These are phyloP conservation scores for Pestalotiopsis sp. DNA, from an alignment of 2,329 filamentous ascomycete genomes.

Conservation along the genomic window DNA sequence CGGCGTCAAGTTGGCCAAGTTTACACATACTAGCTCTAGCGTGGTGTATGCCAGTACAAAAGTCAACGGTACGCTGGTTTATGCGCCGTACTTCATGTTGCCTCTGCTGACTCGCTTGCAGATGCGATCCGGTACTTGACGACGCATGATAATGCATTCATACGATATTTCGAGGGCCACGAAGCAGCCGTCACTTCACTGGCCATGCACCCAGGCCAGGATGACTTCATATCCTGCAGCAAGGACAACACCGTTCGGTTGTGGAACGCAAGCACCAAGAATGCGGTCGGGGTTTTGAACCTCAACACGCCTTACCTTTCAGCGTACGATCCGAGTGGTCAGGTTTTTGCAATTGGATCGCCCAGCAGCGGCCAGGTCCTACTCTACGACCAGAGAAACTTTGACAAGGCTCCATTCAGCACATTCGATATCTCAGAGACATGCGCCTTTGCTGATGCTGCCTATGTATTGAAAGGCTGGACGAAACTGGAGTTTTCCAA, in stretches of 20 bases:
- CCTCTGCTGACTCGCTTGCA: constrained; percentile 29
- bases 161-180: constrained; percentile 95
- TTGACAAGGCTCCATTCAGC: constrained; percentile 86
- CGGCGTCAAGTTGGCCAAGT: constrained; percentile 89
- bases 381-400: constrained; percentile 92
- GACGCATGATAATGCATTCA: constrained; percentile 94
- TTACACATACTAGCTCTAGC: constrained; percentile 88
- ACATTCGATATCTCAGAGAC: constrained; percentile 77
- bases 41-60: constrained; percentile 97
- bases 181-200: constrained; percentile 82
- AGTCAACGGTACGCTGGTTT: constrained; percentile 68
- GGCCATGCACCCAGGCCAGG: constrained; percentile 80
- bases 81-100: neutral
- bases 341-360: constrained; percentile 87
- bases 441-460: constrained; percentile 49
- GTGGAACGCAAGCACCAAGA: constrained; percentile 84
- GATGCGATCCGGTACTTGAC: constrained; percentile 85
- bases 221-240: constrained; percentile 90
- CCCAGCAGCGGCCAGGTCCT: constrained; percentile 78
- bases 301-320: constrained; percentile 81
- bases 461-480: constrained; percentile 73
- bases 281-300: constrained; percentile 78
- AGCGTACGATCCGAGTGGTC: constrained; percentile 89
- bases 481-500: constrained; percentile 94
- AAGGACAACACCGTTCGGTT: constrained; percentile 89